phyloP scores from a whole-genome alignment of 352 stramenopile species.

The Phytopythium boreale region DNA sequence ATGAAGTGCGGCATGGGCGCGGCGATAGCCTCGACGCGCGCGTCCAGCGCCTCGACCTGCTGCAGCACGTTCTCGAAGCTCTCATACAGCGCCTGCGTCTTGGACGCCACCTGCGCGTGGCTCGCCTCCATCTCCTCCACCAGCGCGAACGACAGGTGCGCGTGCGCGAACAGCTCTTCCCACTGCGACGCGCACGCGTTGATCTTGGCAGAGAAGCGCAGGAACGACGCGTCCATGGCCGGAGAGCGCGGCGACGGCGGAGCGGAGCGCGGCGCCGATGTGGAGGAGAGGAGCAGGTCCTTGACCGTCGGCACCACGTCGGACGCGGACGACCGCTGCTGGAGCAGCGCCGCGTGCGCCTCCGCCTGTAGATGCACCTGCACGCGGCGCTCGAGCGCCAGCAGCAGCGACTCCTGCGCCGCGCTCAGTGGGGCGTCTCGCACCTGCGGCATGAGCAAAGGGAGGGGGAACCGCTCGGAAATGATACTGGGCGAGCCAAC shows the following conservation, averaged over 20 bases:
- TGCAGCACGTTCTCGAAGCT: conserved; percentile 69
- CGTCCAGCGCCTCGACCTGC: conserved; percentile 59
- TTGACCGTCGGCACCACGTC: conserved; percentile 29
- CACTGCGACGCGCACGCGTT: conserved; percentile 35
- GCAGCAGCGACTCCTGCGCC: conserved; percentile 49
- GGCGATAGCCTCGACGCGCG: conserved; percentile 57
- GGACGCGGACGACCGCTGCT: conserved; percentile 5
- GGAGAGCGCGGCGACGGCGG: neutral
- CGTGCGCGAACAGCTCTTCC: conserved; percentile 43
- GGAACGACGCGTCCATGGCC: conserved; percentile 20
- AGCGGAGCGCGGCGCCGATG: conserved; percentile 1
- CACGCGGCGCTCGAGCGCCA: conserved; percentile 52
- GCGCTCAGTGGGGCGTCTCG: conserved; percentile 41
- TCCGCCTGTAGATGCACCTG: conserved; percentile 51
- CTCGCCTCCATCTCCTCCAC: conserved; percentile 82
- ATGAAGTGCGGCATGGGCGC: conserved; percentile 72
- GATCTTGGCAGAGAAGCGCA: conserved; percentile 28
- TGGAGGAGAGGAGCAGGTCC: conserved; percentile 29
- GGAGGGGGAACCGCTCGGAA: neutral
- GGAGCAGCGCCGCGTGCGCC: conserved; percentile 35
- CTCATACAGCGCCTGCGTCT: conserved; percentile 75
- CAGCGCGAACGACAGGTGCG: conserved; percentile 54
- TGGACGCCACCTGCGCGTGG: conserved; percentile 68
- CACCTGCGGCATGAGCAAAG: conserved; percentile 14
- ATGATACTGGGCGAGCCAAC: neutral